Base-by-base conservation (phyloP, 2,329 filamentous ascomycete genomes). In the Ceratocystis papillata region DNA sequence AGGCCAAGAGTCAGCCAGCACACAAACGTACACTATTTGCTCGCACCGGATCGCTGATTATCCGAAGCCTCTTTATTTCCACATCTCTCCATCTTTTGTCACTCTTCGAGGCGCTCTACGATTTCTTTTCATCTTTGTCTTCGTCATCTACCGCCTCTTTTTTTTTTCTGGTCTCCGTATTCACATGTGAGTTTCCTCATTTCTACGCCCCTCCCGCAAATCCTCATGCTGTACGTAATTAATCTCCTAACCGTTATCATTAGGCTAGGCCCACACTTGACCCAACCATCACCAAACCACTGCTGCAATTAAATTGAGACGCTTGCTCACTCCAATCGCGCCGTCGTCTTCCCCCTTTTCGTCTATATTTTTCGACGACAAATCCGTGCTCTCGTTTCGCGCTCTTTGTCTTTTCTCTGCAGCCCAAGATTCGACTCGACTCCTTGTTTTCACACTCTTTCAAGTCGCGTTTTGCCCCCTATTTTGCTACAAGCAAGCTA, bases 211-310 rank as follows among this genome's bases (percentile, higher is more conserved):
- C 20, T 30, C 53, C 53, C 25, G 53, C 25, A 25, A 25, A 57
- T 57, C 53, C 53, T 28, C 53, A 57, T 30, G 25, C 53, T 57
- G 53, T 57, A 57, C 53, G 53, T 57, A 57, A 30, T 57, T 33
- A 57, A 33, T 50, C 37, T 50, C 48, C 20, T 57, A 57, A 57
- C 53, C 53, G 17, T 57, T 57, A 57, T 57, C 53, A 17, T 57
- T 28, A 57, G 22, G 10, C 53, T 3, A 57, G 53, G 53, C 53
- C 53, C 53, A 33, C 53, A 30, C 53, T 57, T 57, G 53, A 57
- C 25, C 30, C 53, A 57, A 57, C 8, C 53, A 53, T 53, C 48
- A 33, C 20, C 53, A 33, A 57, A 17, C 53, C 28, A 5, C 53
- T n/a, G 2, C 12, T 25, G 50, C 25, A 22, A 25, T 25, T 55